Base-by-base conservation (phyloP, 108 stramenopile species). In the Fistulifera pelliculosa region DNA sequence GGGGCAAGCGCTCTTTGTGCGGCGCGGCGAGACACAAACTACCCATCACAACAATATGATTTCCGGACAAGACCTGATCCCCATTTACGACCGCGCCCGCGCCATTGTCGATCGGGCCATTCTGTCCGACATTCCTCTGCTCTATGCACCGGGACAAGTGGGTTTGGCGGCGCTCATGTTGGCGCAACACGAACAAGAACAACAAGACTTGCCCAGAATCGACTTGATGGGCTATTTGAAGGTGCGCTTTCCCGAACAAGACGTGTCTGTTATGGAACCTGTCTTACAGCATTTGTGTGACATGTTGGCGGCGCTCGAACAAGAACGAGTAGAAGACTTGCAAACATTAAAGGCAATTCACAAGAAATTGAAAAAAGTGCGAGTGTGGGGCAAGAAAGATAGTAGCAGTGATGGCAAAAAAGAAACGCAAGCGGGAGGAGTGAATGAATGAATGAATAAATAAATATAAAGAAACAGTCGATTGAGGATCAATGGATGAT, bases 351-450 rank as follows among this genome's bases (percentile, higher is more conserved):
- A 91, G 52, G 71, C 66, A 16, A 60, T 91, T 18, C 81, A 91
- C 59, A 91, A 87, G 55, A 91, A 91, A 58, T 63, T 85, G 35
- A 91, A 91, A 47, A 87, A 85, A 57, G 82, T 81, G 53, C 68
- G 81, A 2, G 54, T 61, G n/a, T 83, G 89, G 83, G 85, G 81
- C 22, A 43, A 35, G 15, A 48, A 64, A 41, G 60, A 68, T 10
- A 61, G 69, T 40, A 80, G 74, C 47, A 76, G 70, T 43, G 66
- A 65, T 26, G 49, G 25, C 27, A 60, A 28, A n/a, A n/a, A 27
- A n/a, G 22, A 51, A 16, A 51, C 25, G 50, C 7, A 22, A 16
- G 50, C 15, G 24, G 21, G 50, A 45, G 7, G 21, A 45, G 11
- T 45, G 6, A 45, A 45, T n/a, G n/a, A n/a, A n/a, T n/a, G n/a